These are phyloP conservation scores for Melanopsichium pennsylvanicum DNA, from an alignment of 1,284 basidiomycete genomes.

Conservation along the genomic window DNA sequence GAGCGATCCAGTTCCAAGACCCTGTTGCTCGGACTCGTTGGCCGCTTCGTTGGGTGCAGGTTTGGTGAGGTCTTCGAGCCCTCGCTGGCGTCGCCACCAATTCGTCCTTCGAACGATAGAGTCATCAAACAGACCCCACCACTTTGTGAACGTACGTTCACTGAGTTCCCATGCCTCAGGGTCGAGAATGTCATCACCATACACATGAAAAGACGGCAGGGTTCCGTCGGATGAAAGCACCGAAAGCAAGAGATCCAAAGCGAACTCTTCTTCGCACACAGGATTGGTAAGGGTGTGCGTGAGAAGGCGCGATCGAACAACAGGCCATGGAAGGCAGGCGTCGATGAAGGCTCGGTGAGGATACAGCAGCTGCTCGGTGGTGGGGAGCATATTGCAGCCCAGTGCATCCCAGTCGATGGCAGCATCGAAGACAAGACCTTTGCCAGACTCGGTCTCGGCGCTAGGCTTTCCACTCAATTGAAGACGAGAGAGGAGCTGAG, in stretches of 20 bases:
- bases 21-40: conserved; percentile 15
- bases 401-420: conserved; percentile 26
- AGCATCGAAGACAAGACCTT: conserved; percentile 34
- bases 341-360: conserved; percentile 45
- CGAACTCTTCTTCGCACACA: conserved; percentile 43
- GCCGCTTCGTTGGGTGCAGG: background rate
- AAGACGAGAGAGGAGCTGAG: conserved; percentile 18
- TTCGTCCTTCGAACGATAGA: conserved; percentile 35
- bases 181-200: conserved; percentile 46
- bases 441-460: background rate
- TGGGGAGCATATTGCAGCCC: conserved; percentile 30
- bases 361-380: conserved; percentile 32
- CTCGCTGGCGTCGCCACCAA: conserved; percentile 50
- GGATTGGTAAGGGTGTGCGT: conserved; percentile 21
- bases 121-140: conserved; percentile 49
- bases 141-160: conserved; percentile 35
- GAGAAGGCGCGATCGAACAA: conserved; percentile 38
- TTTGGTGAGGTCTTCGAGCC: conserved; percentile 8
- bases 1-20: conserved; percentile 34
- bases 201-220: conserved; percentile 30
- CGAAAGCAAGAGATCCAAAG: conserved; percentile 29
- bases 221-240: conserved; percentile 17
- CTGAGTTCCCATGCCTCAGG: conserved; percentile 46
- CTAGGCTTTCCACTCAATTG: conserved; percentile 8
- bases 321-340: conserved; percentile 42